Base-by-base conservation (phyloP, 371 early-diverging fungal genomes). In the Saksenaea oblongispora region DNA sequence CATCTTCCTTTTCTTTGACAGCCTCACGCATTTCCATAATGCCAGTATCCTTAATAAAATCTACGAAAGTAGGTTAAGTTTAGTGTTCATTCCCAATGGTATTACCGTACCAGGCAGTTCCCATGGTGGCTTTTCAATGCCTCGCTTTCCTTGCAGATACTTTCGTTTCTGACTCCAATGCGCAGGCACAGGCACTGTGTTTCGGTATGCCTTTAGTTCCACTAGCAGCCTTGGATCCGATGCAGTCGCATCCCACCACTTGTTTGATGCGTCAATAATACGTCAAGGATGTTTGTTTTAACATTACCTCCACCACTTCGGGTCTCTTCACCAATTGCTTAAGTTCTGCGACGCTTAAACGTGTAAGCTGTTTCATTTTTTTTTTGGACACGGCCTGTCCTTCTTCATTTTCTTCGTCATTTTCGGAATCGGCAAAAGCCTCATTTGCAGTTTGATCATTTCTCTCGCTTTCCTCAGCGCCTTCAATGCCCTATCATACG, bases 161-260 rank as follows among this genome's bases (percentile, higher is more conserved):
- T 95, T 96, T 66, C 97, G 88, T 78, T 97, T 98, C 66, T 94
- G 93, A 55, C 87, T 88, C 99, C 99, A 99, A 73, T 99, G 98
- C 24, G 83, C 75, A 10, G 99, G 98, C 0, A 99, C 96, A 14
- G 98, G 98, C 5, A 99, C 98, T 0, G 96, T 90, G 71, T 98
- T 97, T 54, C 95, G 84, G 57, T 87, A 86, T 3, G 95, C 85
- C 75, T 98, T 99, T 18, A 98, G 78, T 17, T 89, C 78, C 2
- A 96, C 95, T n/a, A 98, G 82, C 14, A 97, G 81, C 34, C 88
- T 86, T 3, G 98, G 98, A 70, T 98, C 97, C 3, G 85, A 78
- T 0, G 98, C 94, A 15, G 95, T 94, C 3, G 90, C 91, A 81
- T 97, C 99, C 61, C 95, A 93, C 95, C 96, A 95, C 83, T 86